Base-by-base conservation (phyloP, 2,329 filamentous ascomycete genomes). In the Talaromyces sp. region DNA sequence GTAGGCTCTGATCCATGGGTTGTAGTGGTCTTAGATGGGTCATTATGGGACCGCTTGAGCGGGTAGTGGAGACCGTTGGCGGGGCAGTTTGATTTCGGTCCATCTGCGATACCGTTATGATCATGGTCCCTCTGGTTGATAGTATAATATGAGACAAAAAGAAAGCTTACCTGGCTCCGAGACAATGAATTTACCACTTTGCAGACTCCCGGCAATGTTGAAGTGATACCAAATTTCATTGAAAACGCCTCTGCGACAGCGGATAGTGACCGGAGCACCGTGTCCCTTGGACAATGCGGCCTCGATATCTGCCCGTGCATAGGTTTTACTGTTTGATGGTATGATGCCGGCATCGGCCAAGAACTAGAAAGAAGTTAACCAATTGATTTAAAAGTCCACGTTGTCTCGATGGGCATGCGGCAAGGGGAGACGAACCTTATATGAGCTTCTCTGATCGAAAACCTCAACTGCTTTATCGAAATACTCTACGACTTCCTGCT, bases 401-500 rank as follows among this genome's bases (percentile, higher is more conserved):
- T 47, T 17, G 19, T n/a, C n/a, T n/a, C n/a, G n/a, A n/a, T n/a
- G n/a, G n/a, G n/a, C n/a, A n/a, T n/a, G n/a, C n/a, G n/a, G n/a
- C n/a, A n/a, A n/a, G n/a, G n/a, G n/a, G n/a, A 40, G 27, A 65
- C 68, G 43, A 54, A 81, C 80, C 50, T 82, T 66, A 69, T 89
- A 89, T 11, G 84, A 85, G 11, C 87, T 84, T 8, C 90, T 76
- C 0, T 75, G 75, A 70, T 87, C 83, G 77, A 88, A 91, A 2
- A 90, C 67, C 19, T 80, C 77, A 4, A 89, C 85, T 2, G 86
- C 78, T 52, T 80, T 82, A 63, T 86, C 76, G 72, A 90, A 90
- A 73, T 83, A 91, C 66, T 88, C 86, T 11, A 83, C 80, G 1
- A 86, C 85, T 64, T 90, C 88, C 55, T 87, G 78, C 10, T 81